These are phyloP conservation scores for Beta corolliflora DNA, from an alignment of 179 eudicot genomes.

Conservation along the genomic window DNA sequence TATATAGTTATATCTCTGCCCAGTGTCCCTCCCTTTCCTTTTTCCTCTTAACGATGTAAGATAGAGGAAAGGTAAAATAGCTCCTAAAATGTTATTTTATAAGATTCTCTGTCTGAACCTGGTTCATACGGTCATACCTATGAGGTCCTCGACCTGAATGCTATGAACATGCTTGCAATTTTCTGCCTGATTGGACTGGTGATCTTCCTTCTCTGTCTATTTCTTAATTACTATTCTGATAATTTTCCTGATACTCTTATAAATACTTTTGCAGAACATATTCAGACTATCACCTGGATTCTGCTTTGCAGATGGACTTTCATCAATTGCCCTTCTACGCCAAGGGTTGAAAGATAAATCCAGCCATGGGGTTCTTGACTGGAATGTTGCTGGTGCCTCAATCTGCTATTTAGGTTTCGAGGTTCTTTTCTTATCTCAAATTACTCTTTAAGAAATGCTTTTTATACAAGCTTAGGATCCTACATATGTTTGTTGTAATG, in stretches of 20 bases:
- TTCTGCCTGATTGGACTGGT: background rate
- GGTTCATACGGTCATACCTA: background rate
- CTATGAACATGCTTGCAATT: background rate
- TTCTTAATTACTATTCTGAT: background rate
- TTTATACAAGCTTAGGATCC: background rate
- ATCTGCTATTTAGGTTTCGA: constrained; percentile 83
- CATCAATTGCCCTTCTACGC: constrained; percentile 89
- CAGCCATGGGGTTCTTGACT: constrained; percentile 67
- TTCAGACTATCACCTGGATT: constrained; percentile 97
- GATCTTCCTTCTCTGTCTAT: background rate
- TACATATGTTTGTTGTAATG: background rate
- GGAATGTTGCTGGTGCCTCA: constrained; percentile 97
- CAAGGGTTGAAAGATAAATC: constrained; percentile 92
- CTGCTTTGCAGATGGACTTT: constrained; percentile 99
- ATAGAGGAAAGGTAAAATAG: background rate
- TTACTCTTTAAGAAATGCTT: background rate
- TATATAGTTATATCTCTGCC: background rate
- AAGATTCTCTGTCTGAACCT: background rate
- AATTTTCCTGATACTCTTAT: constrained; percentile 19
- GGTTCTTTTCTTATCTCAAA: constrained; percentile 50
- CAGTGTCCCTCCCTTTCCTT: background rate
- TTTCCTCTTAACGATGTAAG: background rate
- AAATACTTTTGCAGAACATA: constrained; percentile 57
- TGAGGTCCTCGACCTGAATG: background rate
- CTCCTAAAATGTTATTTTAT: background rate